These are phyloP conservation scores for Dactylellina leptospora DNA, from an alignment of 2,329 filamentous ascomycete genomes.

Conservation along the genomic window DNA sequence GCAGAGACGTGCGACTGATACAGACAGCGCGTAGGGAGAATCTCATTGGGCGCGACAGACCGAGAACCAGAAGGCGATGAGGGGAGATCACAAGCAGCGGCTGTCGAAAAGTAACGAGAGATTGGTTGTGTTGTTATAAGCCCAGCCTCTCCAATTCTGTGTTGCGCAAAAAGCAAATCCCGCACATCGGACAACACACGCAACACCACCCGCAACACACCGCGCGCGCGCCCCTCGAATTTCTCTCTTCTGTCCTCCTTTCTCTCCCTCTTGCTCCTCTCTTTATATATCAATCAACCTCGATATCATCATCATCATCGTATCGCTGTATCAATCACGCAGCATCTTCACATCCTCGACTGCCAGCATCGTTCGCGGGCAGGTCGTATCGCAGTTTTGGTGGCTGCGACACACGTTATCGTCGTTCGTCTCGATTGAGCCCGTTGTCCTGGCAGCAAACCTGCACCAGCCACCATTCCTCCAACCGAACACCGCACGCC, in stretches of 20 bases:
- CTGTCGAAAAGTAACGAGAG: slow-evolving; percentile 29
- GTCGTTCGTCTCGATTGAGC: slow-evolving; percentile 32
- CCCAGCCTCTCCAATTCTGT: slow-evolving; percentile 47
- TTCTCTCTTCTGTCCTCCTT: slow-evolving; percentile 16
- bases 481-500: slow-evolving; percentile 15
- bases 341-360: not conserved
- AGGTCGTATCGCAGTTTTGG: too few relatives aligned
- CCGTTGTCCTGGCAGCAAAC: slow-evolving; percentile 50
- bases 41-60: slow-evolving; percentile 23
- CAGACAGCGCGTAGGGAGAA: too few relatives aligned
- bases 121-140: not conserved
- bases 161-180: slow-evolving; percentile 51
- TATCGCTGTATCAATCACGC: not conserved
- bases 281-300: not conserved
- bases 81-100: slow-evolving; percentile 36
- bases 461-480: slow-evolving; percentile 37
- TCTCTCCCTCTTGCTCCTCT: slow-evolving; percentile 11
- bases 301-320: not conserved
- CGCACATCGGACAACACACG: slow-evolving; percentile 31
- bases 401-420: not conserved
- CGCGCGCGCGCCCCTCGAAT: slow-evolving; percentile 47
- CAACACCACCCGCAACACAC: slow-evolving; percentile 48
- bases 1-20: not conserved
- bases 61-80: slow-evolving; percentile 42
- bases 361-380: too few relatives aligned